These are phyloP conservation scores for Alternaria consortialis DNA, from an alignment of 2,329 filamentous ascomycete species.

Conservation along the genomic window DNA sequence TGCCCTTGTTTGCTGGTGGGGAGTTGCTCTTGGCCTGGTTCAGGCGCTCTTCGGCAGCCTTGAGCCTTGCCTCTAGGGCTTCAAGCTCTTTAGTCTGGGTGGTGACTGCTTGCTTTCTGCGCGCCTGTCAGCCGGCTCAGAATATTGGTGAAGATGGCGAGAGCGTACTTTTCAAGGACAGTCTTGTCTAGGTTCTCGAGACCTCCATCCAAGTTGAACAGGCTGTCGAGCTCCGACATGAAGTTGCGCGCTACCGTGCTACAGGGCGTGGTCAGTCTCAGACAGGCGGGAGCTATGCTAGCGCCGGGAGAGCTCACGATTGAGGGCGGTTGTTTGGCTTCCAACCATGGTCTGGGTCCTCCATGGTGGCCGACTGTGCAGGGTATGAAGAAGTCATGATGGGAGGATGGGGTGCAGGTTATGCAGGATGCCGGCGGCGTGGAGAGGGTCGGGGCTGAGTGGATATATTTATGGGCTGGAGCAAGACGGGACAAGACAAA, in stretches of 20 bases:
- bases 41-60: constrained; percentile 84
- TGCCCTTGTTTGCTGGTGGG: constrained; percentile 43
- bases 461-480: constrained; percentile 18
- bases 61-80: constrained; percentile 82
- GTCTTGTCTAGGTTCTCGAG: constrained; percentile 76
- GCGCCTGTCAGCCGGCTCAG: constrained; percentile 17
- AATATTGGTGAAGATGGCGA: neutral
- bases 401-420: constrained; percentile 13
- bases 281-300: constrained; percentile 29
- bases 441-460: constrained; percentile 16
- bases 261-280: constrained; percentile 42
- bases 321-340: constrained; percentile 82
- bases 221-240: constrained; percentile 83
- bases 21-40: constrained; percentile 46
- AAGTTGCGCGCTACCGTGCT: constrained; percentile 91
- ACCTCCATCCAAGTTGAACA: constrained; percentile 86
- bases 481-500: constrained; percentile 12
- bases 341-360: constrained; percentile 75
- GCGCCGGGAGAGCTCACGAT: constrained; percentile 68
- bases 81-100: constrained; percentile 82
- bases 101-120: constrained; percentile 80
- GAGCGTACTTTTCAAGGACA: constrained; percentile 81
- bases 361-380: constrained; percentile 35
- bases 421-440: constrained; percentile 13
- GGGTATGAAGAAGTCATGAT: constrained; percentile 22